Percentiles rank a stretch among this genome's conserved stretches.
phyloP scores from a whole-genome alignment of 148 eudicot genomes.

The Cornus suecica region DNA sequence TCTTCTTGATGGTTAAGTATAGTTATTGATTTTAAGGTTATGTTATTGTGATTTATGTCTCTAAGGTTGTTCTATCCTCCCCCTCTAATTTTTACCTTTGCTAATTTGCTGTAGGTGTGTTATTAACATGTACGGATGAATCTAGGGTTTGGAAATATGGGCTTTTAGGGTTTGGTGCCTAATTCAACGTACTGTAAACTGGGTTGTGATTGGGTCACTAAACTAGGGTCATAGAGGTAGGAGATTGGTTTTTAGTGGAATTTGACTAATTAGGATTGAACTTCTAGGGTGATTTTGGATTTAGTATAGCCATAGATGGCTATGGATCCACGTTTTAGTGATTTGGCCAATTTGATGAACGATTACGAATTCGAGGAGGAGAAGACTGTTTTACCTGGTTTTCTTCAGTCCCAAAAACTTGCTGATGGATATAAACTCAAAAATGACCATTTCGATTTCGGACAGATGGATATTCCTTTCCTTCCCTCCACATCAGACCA shows the following conservation, averaged over 20 bases:
- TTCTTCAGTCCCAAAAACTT: constrained; percentile 8
- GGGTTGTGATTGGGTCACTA: neutral
- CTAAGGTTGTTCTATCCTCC: neutral
- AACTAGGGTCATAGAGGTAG: neutral
- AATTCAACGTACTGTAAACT: neutral
- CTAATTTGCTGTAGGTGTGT: neutral
- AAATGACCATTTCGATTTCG: neutral
- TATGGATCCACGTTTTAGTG: constrained; percentile 9
- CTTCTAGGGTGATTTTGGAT: neutral
- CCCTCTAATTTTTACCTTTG: neutral
- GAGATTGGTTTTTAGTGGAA: no score
- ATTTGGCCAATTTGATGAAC: constrained; percentile 1
- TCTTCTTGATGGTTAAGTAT: neutral
- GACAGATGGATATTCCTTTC: neutral
- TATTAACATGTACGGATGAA: neutral
- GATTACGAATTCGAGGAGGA: constrained; percentile 16
- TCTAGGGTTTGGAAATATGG: neutral
- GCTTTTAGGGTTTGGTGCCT: neutral
- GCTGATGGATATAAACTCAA: neutral
- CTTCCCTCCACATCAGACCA: neutral
- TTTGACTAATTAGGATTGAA: neutral
- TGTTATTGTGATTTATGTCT: neutral
- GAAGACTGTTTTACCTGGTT: constrained; percentile 5
- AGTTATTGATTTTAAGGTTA: neutral
- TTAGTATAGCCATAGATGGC: neutral